Evolutionary conservation across 2,329 filamentous ascomycete species (phyloP).

Genomic region (Beauveria medogensis): DNA sequence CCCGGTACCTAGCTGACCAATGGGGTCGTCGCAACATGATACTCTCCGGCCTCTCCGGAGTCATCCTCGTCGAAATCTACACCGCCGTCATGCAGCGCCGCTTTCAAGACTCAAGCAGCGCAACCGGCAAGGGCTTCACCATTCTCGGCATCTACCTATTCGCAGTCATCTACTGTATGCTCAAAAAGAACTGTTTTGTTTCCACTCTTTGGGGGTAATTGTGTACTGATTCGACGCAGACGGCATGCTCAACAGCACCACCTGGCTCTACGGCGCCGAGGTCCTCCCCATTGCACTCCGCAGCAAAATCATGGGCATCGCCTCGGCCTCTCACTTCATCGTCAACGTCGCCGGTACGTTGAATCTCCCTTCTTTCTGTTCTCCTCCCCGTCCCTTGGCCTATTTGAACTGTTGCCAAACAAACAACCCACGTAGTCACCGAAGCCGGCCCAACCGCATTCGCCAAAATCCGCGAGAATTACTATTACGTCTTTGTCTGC

Average conservation of each 20-base stretch:
- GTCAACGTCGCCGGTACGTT: constrained; percentile 36
- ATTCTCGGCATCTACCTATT: constrained; percentile 53
- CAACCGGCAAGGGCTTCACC: constrained; percentile 49
- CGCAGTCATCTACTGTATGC: constrained; percentile 39
- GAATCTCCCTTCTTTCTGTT: too few species aligned
- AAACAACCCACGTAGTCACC: constrained; percentile 29
- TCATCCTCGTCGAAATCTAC: constrained; percentile 51
- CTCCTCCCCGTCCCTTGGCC: too few species aligned
- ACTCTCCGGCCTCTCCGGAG: constrained; percentile 40
- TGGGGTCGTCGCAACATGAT: constrained; percentile 55
- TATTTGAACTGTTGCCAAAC: too few species aligned
- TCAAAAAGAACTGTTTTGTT: neutral
- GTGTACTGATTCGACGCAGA: constrained; percentile 16
- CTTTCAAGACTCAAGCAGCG: constrained; percentile 47
- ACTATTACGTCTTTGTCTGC: constrained; percentile 51
- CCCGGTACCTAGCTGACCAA: constrained; percentile 44
- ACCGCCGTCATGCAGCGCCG: constrained; percentile 49
- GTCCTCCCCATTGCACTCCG: constrained; percentile 44
- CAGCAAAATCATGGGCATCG: constrained; percentile 48
- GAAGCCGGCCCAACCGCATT: constrained; percentile 49
- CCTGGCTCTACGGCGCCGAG: constrained; percentile 48
- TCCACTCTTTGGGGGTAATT: neutral
- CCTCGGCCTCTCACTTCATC: constrained; percentile 44
- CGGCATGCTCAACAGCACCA: constrained; percentile 44
- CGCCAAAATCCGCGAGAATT: constrained; percentile 49